Evolutionary conservation across 129 eudicot genomes (phyloP).

Genomic region (Tagetes erecta): DNA sequence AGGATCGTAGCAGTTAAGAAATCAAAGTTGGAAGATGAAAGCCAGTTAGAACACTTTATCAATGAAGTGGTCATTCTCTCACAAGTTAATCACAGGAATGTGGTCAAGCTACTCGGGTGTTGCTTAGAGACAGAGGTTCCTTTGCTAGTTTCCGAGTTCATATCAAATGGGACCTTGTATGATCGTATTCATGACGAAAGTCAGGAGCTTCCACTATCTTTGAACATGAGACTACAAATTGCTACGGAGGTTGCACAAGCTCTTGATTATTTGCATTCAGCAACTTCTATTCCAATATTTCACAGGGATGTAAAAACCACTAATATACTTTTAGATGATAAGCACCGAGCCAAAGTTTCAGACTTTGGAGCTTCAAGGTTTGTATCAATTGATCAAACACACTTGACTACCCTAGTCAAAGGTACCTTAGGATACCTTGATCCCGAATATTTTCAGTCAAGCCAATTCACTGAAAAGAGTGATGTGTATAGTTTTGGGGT

Average conservation of each 20-base stretch:
- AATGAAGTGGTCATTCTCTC: conserved; percentile 35
- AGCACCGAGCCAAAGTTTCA: conserved; percentile 27
- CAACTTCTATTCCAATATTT: too few species aligned
- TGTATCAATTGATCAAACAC: conserved; percentile 27
- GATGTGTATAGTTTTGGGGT: conserved; percentile 35
- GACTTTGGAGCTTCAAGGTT: conserved; percentile 36
- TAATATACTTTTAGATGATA: conserved; percentile 30
- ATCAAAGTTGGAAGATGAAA: conserved; percentile 19
- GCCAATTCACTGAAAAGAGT: conserved; percentile 29
- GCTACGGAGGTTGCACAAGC: conserved; percentile 34
- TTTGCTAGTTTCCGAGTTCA: conserved; percentile 26
- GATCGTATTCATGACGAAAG: conserved; percentile 18
- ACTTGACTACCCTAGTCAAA: conserved; percentile 24
- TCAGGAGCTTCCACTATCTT: conserved; percentile 11
- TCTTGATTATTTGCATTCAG: too few species aligned
- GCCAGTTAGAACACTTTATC: conserved; percentile 25
- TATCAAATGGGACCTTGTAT: conserved; percentile 36
- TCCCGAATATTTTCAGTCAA: conserved; percentile 29
- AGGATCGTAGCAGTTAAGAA: conserved; percentile 31
- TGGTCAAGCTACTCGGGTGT: conserved; percentile 32
- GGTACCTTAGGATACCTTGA: conserved; percentile 35
- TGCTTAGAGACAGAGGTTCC: conserved; percentile 39
- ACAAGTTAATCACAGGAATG: conserved; percentile 32
- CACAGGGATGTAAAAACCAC: too few species aligned
- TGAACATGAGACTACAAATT: conserved; percentile 26